These are phyloP conservation scores for Aspergillus vadensis DNA, from an alignment of 2,329 filamentous ascomycete species.

Conservation along the genomic window DNA sequence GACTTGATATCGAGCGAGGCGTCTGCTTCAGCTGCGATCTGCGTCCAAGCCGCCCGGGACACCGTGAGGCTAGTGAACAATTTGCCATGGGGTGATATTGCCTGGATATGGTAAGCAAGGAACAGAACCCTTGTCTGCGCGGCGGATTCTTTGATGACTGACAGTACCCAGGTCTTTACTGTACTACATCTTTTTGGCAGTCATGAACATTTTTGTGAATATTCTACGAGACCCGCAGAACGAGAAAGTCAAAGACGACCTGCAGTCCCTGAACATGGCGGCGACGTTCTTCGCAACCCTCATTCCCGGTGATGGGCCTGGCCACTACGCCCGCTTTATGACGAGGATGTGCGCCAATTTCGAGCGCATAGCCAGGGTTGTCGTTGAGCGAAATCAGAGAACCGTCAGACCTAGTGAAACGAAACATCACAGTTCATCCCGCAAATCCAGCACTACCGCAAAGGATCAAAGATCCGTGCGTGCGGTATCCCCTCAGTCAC, in stretches of 20 bases:
- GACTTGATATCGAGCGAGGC: constrained; percentile 82
- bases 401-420: constrained; percentile 50
- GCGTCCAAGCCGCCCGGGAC: constrained; percentile 83
- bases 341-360: constrained; percentile 86
- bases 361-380: constrained; percentile 81
- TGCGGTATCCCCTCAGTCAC: constrained; percentile 20
- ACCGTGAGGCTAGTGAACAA: constrained; percentile 91
- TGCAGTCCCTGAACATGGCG: constrained; percentile 82
- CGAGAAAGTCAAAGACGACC: constrained; percentile 76
- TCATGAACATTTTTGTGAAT: constrained; percentile 90
- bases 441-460: not conserved
- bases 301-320: constrained; percentile 73
- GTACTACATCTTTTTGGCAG: constrained; percentile 89
- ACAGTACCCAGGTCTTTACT: constrained; percentile 66
- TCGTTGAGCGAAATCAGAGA: constrained; percentile 84
- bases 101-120: constrained; percentile 79
- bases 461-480: not conserved
- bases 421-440: constrained; percentile 27
- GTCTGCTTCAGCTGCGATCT: constrained; percentile 83
- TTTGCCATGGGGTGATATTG: constrained; percentile 88
- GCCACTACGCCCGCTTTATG: constrained; percentile 86
- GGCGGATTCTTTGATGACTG: constrained; percentile 6
- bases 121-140: not conserved
- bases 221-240: constrained; percentile 89
- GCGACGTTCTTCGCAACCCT: constrained; percentile 86